Conservation (phyloP, 495 filamentous ascomycete species). For the Aspergillus sclerotiicarbonarius region DNA sequence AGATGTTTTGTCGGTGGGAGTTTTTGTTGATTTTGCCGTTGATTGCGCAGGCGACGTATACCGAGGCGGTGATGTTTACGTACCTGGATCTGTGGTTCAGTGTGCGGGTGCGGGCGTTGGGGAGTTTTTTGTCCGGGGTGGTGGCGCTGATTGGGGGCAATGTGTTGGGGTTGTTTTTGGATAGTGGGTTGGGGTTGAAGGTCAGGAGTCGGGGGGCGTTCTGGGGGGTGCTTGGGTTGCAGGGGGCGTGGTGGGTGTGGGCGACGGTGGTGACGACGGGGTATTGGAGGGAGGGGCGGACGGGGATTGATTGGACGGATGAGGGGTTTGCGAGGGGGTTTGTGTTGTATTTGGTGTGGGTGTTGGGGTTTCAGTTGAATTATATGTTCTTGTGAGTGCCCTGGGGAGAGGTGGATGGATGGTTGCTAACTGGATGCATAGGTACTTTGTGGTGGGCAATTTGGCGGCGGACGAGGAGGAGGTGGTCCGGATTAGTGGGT, state of each 20-base stretch:
- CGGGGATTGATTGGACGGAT: constrained; percentile 57
- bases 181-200: constrained; percentile 49
- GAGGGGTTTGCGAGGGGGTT: constrained; percentile 57
- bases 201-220: constrained; percentile 44
- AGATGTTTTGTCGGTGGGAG: constrained; percentile 49
- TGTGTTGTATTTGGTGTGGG: constrained; percentile 57
- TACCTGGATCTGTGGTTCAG: constrained; percentile 60
- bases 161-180: constrained; percentile 55
- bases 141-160: constrained; percentile 57
- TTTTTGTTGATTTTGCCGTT: constrained; percentile 59
- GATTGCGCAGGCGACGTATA: constrained; percentile 60
- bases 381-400: constrained; percentile 57
- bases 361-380: constrained; percentile 60
- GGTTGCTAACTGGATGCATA: constrained; percentile 9
- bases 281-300: constrained; percentile 50
- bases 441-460: constrained; percentile 33
- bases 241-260: constrained; percentile 64
- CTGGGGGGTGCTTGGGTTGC: constrained; percentile 45
- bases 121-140: constrained; percentile 59
- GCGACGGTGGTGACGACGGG: constrained; percentile 54
- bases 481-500: constrained; percentile 57
- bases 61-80: constrained; percentile 62
- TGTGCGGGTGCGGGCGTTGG: constrained; percentile 60
- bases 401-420: background rate
- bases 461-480: constrained; percentile 54